Base-by-base conservation (phyloP, 805 yeast genomes). In the Cyberlindnera euphorbiae region DNA sequence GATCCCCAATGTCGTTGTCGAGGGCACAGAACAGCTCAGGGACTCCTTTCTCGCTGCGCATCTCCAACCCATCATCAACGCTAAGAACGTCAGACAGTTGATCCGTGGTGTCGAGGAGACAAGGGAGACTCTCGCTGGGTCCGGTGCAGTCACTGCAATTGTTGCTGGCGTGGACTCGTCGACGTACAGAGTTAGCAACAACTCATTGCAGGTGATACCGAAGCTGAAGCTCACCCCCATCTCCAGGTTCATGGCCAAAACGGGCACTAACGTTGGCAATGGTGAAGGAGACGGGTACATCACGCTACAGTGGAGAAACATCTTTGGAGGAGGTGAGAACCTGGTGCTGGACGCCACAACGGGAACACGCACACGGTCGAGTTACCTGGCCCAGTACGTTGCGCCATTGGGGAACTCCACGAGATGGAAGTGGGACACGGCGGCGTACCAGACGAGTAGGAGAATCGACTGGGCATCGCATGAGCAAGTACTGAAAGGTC, bases 261-360 rank as follows among this genome's bases (percentile, higher is more conserved):
- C 97, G 1, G 99, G 99, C 4, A 93, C 97, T 2, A 89, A 88
- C 58, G 75, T 93, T 7, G 97, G 97, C 2, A 90, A 93, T 55
- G 95, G 95, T 22, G 97, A 93, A 64, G 98, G 97, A 21, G 93
- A 85, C 54, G 97, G 97, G 1, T 88, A 89, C 53, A 69, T 87
- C 31, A 80, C 85, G 22, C 75, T 89, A 38, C 88, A 78, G 57
- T 64, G 68, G 40, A 58, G 69, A 29, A 81, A 81, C 51, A 62
- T 73, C 8, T 70, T 80, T 45, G 87, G 84, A 5, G 81, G 80
- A n/a, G 87, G 83, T 12, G 89, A 82, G 53, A 62, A 62, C 6
- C 48, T 82, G 12, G 62, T 71, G 12, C 42, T 78, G 12, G 78
- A 78, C 41, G 69, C 75, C 38, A 77, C 78, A 6, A 61, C 72